A percentile compares a stretch with the other conserved stretches of the same genome.
phyloP scores from a whole-genome alignment of 176 grass and related monocot genomes.

The Pontederia crassipes region DNA sequence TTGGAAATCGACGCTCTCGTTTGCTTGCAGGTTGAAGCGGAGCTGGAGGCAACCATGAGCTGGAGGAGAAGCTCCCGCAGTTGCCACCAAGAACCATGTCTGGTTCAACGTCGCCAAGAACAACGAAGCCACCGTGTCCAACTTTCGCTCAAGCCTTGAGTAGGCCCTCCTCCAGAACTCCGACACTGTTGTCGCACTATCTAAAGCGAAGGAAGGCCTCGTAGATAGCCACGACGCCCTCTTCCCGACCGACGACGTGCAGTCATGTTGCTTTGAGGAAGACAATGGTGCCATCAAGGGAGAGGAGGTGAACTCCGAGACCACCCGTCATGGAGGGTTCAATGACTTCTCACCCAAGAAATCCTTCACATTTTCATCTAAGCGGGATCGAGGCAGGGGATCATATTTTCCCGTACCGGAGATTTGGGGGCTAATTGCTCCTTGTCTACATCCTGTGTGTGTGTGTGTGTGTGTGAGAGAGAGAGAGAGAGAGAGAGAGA shows the following conservation, averaged over 20 bases:
- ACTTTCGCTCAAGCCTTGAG: constrained; percentile 36
- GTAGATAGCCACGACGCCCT: constrained; percentile 29
- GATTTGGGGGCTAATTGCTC: no score
- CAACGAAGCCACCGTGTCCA: constrained; percentile 30
- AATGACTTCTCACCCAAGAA: no score
- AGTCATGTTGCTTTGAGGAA: constrained; percentile 13
- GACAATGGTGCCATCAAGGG: neutral
- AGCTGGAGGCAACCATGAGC: constrained; percentile 20
- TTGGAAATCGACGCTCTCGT: constrained; percentile 36
- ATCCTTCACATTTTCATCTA: no score
- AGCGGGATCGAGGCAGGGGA: no score
- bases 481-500: no score
- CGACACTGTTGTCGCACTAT: neutral
- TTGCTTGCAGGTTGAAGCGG: constrained; percentile 32
- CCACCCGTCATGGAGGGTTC: no score
- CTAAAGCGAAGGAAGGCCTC: constrained; percentile 19
- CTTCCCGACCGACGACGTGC: constrained; percentile 19
- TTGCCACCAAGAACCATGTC: constrained; percentile 30
- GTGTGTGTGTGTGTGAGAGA: no score
- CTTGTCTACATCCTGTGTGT: no score
- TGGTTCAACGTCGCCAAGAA: constrained; percentile 43
- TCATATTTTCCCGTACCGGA: no score
- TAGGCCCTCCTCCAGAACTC: constrained; percentile 32
- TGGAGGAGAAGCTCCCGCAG: constrained; percentile 35
- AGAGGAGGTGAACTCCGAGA: neutral